Evolutionary conservation across 495 filamentous ascomycete species (phyloP).

Genomic region (Filosporella fistucella): DNA sequence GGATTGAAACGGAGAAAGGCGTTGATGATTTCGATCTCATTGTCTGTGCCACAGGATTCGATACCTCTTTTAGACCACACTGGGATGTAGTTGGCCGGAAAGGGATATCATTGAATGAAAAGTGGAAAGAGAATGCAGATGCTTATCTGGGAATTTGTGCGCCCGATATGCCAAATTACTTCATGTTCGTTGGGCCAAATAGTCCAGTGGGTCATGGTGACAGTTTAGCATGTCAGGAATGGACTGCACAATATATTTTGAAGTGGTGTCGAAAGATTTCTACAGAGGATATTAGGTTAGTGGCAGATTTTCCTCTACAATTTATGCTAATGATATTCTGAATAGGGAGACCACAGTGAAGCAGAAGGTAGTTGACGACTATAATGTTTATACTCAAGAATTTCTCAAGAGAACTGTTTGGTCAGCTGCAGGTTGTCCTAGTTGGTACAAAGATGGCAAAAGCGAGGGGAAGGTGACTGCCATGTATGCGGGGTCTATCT

Average conservation of each 20-base stretch:
- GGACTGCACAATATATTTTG: slow-evolving; percentile 51
- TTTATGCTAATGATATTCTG: too few relatives aligned
- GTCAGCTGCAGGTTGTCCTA: slow-evolving; percentile 56
- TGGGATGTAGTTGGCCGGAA: slow-evolving; percentile 50
- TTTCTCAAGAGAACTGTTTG: slow-evolving; percentile 60
- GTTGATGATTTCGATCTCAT: slow-evolving; percentile 49
- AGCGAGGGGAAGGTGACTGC: background rate
- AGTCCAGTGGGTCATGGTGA: slow-evolving; percentile 43
- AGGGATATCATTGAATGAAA: slow-evolving; percentile 42
- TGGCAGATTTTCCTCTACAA: too few relatives aligned
- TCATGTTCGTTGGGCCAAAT: slow-evolving; percentile 53
- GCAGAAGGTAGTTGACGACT: slow-evolving; percentile 52
- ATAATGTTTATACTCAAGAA: slow-evolving; percentile 54
- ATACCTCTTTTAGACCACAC: slow-evolving; percentile 49
- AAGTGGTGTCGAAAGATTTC: slow-evolving; percentile 56
- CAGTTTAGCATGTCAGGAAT: slow-evolving; percentile 44
- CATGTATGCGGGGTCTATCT: background rate
- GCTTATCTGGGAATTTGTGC: slow-evolving; percentile 57
- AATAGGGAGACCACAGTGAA: too few relatives aligned
- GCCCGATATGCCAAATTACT: slow-evolving; percentile 59
- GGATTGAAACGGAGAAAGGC: slow-evolving; percentile 52
- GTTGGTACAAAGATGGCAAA: slow-evolving; percentile 54
- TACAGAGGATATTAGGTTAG: slow-evolving; percentile 54
- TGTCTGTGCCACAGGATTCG: slow-evolving; percentile 67
- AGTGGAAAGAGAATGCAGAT: slow-evolving; percentile 51